These are phyloP conservation scores for Trypanosoma theileri DNA, from an alignment of 208 protist species.

Conservation along the genomic window DNA sequence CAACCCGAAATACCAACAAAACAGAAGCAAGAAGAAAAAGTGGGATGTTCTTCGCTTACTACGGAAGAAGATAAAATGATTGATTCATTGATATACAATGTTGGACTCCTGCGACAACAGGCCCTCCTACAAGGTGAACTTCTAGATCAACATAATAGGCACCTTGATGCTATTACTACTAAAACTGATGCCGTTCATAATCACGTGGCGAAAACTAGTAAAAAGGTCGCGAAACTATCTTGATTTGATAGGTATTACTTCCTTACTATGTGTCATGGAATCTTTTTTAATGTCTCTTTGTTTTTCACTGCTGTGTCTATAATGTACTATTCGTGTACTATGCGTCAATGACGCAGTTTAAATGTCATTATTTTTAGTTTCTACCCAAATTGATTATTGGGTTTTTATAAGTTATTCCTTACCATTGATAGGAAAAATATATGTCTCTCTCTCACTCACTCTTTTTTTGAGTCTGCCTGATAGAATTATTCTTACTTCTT, in stretches of 20 bases:
- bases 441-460: constrained; percentile 12
- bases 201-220: constrained; percentile 16
- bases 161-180: constrained; percentile 6
- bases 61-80: constrained; percentile 27
- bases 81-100: constrained; percentile 20
- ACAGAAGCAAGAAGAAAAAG: not conserved
- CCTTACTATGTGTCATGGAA: constrained; percentile 11
- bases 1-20: not conserved
- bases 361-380: no score
- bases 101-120: constrained; percentile 11
- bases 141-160: constrained; percentile 13
- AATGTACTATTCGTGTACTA: no score
- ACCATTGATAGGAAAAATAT: constrained; percentile 1
- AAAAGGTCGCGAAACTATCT: constrained; percentile 14
- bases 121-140: constrained; percentile 18
- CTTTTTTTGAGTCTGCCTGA: constrained; percentile 12
- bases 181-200: constrained; percentile 9
- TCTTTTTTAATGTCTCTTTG: constrained; percentile 12
- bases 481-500: not conserved
- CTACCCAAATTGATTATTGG: no score
- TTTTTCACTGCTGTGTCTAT: not conserved
- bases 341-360: no score
- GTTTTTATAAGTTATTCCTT: not conserved
- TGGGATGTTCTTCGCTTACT: not conserved
- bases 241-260: not conserved